phyloP scores from a whole-genome alignment of 805 yeast genomes.

The Diddensiella caesifluorescens region DNA sequence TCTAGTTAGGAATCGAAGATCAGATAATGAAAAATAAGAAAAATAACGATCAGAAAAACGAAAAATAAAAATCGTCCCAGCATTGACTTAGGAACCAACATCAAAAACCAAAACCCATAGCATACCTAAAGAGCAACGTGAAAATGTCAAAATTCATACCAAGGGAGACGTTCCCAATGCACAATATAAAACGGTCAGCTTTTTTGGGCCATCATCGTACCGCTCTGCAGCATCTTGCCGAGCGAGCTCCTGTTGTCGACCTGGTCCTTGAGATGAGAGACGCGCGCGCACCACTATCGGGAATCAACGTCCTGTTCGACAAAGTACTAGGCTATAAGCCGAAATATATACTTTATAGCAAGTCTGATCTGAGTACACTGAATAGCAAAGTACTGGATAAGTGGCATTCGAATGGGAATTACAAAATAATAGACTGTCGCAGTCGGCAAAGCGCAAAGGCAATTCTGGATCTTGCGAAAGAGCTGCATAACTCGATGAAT shows the following conservation, averaged over 20 bases:
- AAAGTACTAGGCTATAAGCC: constrained; percentile 50
- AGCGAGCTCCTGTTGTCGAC: constrained; percentile 73
- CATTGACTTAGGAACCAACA: too few species aligned
- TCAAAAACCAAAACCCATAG: too few species aligned
- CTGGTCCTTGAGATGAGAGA: constrained; percentile 81
- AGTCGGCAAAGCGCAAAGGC: constrained; percentile 43
- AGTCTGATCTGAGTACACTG: constrained; percentile 57
- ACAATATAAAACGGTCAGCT: constrained; percentile 63
- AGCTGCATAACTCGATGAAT: constrained; percentile 38
- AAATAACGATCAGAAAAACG: too few species aligned
- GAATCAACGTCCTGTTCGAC: constrained; percentile 76
- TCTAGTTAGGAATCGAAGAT: too few species aligned
- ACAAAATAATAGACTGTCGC: constrained; percentile 56
- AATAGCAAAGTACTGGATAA: constrained; percentile 35
- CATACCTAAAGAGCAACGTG: too few species aligned
- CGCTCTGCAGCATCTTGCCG: constrained; percentile 63
- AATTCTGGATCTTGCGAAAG: constrained; percentile 47
- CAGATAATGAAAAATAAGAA: too few species aligned
- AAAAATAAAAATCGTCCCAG: too few species aligned
- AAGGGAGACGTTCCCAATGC: constrained; percentile 64
- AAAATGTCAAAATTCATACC: constrained; percentile 43
- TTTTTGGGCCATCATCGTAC: constrained; percentile 88
- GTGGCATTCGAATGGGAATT: constrained; percentile 49
- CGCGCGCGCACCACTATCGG: constrained; percentile 80
- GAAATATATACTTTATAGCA: constrained; percentile 68